These are phyloP conservation scores for Bipolaris cookei DNA, from an alignment of 2,329 filamentous ascomycete genomes.

Conservation along the genomic window DNA sequence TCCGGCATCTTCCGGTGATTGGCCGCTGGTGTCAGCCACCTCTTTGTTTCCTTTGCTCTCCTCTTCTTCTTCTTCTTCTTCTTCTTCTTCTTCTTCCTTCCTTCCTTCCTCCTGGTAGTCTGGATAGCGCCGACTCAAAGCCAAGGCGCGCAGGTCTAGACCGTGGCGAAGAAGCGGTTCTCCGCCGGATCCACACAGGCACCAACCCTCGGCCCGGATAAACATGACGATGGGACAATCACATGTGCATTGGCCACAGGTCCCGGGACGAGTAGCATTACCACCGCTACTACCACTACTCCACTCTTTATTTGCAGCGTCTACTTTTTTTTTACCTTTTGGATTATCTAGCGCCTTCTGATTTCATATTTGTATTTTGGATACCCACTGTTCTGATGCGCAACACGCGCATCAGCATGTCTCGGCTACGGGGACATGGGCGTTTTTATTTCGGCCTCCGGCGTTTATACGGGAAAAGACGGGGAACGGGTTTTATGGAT, in stretches of 20 bases:
- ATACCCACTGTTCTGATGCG: constrained; percentile 33
- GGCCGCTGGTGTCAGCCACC: too few species aligned
- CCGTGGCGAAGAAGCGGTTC: constrained; percentile 16
- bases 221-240: constrained; percentile 12
- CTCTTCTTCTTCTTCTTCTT: too few species aligned
- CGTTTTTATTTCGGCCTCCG: constrained; percentile 24
- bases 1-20: constrained; percentile 48
- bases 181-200: constrained; percentile 19
- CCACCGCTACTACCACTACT: constrained; percentile 7
- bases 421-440: constrained; percentile 11
- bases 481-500: constrained; percentile 2
- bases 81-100: too few species aligned
- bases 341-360: constrained; percentile 4
- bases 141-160: constrained; percentile 28
- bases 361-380: constrained; percentile 21
- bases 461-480: constrained; percentile 28
- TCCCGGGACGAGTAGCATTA: background rate
- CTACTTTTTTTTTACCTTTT: background rate
- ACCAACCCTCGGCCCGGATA: constrained; percentile 21
- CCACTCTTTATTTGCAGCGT: constrained; percentile 17
- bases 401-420: constrained; percentile 14
- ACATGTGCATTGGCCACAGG: constrained; percentile 7
- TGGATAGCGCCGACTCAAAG: constrained; percentile 21
- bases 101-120: constrained; percentile 12
- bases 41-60: too few species aligned